Percentiles rank a stretch among this genome's conserved stretches.
Evolutionary conservation across 164 flowering plant genomes (phyloP).

Genomic region (Houttuynia cordata): DNA sequence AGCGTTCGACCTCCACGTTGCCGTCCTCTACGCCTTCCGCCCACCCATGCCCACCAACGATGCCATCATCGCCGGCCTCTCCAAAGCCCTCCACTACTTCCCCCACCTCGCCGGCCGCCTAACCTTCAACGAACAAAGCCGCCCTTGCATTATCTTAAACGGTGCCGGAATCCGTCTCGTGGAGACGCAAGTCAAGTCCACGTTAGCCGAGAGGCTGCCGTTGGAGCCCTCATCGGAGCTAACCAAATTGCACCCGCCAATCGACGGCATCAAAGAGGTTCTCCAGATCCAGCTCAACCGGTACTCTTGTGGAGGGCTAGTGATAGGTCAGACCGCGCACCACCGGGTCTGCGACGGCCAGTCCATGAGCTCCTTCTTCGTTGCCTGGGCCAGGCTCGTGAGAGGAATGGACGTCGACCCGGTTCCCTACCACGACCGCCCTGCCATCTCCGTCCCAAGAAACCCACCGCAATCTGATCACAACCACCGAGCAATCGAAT

Average conservation of each 20-base stretch:
- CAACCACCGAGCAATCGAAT: constrained; percentile 1
- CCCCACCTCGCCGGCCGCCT: constrained; percentile 7
- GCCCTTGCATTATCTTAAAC: constrained; percentile 3
- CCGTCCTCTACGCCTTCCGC: constrained; percentile 3
- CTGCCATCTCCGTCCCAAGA: constrained; percentile 2
- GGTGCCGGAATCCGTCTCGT: constrained; percentile 7
- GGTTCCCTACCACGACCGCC: constrained; percentile 2
- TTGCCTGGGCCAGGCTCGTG: constrained; percentile 4
- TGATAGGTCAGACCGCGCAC: constrained; percentile 3
- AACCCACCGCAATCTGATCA: constrained; percentile 2
- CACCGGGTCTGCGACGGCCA: constrained; percentile 11
- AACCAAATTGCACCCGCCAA: constrained; percentile 6
- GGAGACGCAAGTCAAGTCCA: background rate
- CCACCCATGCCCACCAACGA: constrained; percentile 6
- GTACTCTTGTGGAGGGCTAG: constrained; percentile 9
- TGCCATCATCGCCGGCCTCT: constrained; percentile 3
- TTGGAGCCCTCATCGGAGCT: constrained; percentile 4
- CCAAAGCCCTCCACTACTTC: constrained; percentile 3
- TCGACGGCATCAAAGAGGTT: constrained; percentile 5
- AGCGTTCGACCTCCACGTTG: constrained; percentile 5
- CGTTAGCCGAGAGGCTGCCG: constrained; percentile 4
- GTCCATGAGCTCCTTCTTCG: constrained; percentile 6
- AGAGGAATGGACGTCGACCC: background rate
- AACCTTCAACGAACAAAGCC: background rate
- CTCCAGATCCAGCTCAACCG: constrained; percentile 9